These are phyloP conservation scores for Rubia peregrina DNA, from an alignment of 305 asterid species.

Conservation along the genomic window DNA sequence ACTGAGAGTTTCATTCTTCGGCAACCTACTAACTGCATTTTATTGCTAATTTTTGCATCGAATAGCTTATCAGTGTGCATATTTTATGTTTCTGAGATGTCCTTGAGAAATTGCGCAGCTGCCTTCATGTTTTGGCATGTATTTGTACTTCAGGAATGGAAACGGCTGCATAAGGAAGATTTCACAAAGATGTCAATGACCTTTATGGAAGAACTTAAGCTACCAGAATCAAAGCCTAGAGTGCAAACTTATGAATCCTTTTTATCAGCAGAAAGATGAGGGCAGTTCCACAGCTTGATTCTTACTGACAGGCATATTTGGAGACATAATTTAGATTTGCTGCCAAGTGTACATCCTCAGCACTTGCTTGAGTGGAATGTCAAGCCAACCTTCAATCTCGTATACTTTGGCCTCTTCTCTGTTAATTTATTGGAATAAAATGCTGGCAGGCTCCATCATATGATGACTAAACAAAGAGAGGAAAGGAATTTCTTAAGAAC, in stretches of 20 bases:
- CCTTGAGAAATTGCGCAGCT: neutral
- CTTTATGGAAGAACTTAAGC: conserved; percentile 55
- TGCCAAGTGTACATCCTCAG: neutral
- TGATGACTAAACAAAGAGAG: too few relatives aligned
- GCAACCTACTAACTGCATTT: neutral
- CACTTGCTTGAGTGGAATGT: neutral
- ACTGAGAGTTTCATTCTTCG: neutral
- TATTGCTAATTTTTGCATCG: neutral
- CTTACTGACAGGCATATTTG: neutral
- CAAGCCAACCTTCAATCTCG: neutral
- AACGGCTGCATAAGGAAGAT: conserved; percentile 48
- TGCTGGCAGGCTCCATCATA: neutral
- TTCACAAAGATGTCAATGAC: conserved; percentile 63
- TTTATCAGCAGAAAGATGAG: conserved; percentile 33
- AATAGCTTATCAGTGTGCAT: neutral
- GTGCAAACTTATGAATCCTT: conserved; percentile 58
- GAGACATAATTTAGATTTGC: neutral
- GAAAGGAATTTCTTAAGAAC: too few relatives aligned
- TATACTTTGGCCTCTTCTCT: neutral
- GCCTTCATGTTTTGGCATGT: neutral
- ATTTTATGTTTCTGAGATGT: neutral
- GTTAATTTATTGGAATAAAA: neutral
- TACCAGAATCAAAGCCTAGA: conserved; percentile 58
- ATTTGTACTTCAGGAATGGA: conserved; percentile 50
- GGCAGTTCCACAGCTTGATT: conserved; percentile 24